Evolutionary conservation across 208 protist species (phyloP), one percentile per base, ranked within the genome.

Genomic region (Kentomonas sorsogonicus): DNA sequence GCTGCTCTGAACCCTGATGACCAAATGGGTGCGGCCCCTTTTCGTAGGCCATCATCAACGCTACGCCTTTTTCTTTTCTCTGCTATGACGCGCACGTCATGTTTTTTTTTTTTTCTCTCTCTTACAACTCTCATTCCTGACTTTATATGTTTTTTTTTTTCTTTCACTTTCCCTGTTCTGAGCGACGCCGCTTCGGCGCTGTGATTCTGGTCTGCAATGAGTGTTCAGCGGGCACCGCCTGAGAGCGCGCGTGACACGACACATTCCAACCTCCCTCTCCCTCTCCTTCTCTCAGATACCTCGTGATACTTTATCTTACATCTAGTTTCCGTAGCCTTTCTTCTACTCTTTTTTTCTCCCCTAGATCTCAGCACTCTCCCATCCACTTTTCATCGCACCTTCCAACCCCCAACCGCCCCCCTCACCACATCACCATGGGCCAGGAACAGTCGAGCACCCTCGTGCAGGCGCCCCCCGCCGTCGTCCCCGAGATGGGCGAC

Each of bases 81-180:
- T 46, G 41, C 16, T 46, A 6, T 20, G 20, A 10, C 7, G 11
- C 15, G 41, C 9, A 26, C 7, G 4, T 53, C 48, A 30, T 30
- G 6, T 43, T 23, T 43, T 57, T 38, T 43, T 38, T 38, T n/a
- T 43, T 38, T 43, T 23, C 52, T n/a, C n/a, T n/a, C n/a, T n/a
- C n/a, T n/a, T n/a, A n/a, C n/a, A n/a, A n/a, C n/a, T n/a, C 29
- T 51, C n/a, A 4, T 50, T 31, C 9, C 27, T 60, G 41, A 27
- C 7, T 51, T 25, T 38, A 29, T 20, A 2, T 23, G 6, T 60
- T 22, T 5, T n/a, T 40, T 31, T 20, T 39, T 1, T 43, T 43
- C 10, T 61, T 53, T 22, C 26, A 31, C 29, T 33, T 40, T 43
- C 3, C 3, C 48, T 54, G 31, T 33, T 51, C n/a, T 44, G 13